Percentiles rank a stretch among this genome's conserved stretches.
Evolutionary conservation across 2,329 filamentous ascomycete genomes (phyloP).

Genomic region (Colletotrichum sp.): DNA sequence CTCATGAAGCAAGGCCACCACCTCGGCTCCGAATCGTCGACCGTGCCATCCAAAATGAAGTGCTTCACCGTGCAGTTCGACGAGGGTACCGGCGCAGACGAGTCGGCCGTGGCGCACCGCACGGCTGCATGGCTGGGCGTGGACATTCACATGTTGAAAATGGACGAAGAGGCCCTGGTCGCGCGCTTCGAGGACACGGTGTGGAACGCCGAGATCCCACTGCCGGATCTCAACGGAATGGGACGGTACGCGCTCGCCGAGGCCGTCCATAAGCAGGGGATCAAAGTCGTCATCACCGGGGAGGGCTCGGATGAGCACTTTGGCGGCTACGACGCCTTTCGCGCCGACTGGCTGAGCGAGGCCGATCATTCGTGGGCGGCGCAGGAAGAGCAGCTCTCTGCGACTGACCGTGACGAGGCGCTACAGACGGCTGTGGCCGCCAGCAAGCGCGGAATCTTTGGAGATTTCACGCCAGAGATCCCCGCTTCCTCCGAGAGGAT

Average conservation of each 20-base stretch:
- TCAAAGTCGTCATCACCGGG: constrained; percentile 59
- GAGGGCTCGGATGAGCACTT: constrained; percentile 61
- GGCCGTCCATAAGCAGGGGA: constrained; percentile 44
- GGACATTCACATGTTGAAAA: constrained; percentile 28
- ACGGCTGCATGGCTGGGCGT: constrained; percentile 36
- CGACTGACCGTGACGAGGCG: not conserved
- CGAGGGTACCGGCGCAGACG: not conserved
- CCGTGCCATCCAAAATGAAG: constrained; percentile 13
- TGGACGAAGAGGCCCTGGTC: constrained; percentile 27
- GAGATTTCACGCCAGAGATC: too few species aligned
- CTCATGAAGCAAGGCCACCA: constrained; percentile 37
- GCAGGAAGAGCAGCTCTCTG: not conserved
- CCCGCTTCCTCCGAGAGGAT: too few species aligned
- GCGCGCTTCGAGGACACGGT: constrained; percentile 30
- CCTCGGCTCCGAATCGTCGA: not conserved
- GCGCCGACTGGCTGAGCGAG: constrained; percentile 53
- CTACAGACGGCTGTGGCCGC: not conserved
- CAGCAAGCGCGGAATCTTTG: not conserved
- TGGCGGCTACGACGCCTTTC: constrained; percentile 52
- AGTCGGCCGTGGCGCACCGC: constrained; percentile 15
- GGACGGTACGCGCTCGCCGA: not conserved
- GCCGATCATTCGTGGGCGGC: constrained; percentile 17
- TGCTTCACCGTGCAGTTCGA: constrained; percentile 50
- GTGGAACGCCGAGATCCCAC: constrained; percentile 29
- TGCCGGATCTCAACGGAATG: not conserved